Conservation (phyloP, 2,329 filamentous ascomycete species). For the Cladosporium sp. region DNA sequence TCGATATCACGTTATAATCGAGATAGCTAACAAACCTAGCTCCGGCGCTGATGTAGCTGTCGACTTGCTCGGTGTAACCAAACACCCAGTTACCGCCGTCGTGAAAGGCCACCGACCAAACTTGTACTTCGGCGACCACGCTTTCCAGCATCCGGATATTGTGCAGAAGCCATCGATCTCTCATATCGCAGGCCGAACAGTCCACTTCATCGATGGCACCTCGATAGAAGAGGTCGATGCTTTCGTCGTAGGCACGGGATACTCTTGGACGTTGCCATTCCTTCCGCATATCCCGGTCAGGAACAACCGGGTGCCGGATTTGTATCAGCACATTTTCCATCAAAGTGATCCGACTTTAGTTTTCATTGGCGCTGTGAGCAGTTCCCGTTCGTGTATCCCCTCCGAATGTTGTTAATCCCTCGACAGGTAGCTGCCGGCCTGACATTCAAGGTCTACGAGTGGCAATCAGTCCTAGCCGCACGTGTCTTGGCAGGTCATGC, state of each 20-base stretch:
- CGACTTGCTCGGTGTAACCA: slow-evolving; percentile 50
- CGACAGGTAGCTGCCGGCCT: background rate
- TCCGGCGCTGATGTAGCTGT: slow-evolving; percentile 64
- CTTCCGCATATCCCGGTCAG: slow-evolving; percentile 54
- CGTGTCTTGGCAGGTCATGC: slow-evolving; percentile 58
- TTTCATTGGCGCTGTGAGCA: background rate
- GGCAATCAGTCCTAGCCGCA: slow-evolving; percentile 65
- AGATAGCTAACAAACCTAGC: background rate
- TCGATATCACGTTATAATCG: no score
- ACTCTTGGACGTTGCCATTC: slow-evolving; percentile 65
- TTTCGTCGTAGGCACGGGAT: slow-evolving; percentile 68
- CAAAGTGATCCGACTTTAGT: background rate
- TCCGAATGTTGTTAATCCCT: background rate
- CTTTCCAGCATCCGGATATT: slow-evolving; percentile 61
- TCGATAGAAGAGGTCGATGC: slow-evolving; percentile 57
- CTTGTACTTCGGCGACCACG: slow-evolving; percentile 59
- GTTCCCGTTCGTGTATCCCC: no score
- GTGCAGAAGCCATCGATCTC: slow-evolving; percentile 50
- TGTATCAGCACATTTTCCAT: background rate
- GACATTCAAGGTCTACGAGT: slow-evolving; percentile 33
- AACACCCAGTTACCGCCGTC: slow-evolving; percentile 54
- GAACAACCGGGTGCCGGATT: background rate
- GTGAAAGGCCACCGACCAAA: slow-evolving; percentile 54
- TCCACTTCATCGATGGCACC: slow-evolving; percentile 59
- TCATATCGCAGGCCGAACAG: slow-evolving; percentile 48